Base-by-base conservation (phyloP, 305 asterid genomes). In the Solanum aculeatissimum region DNA sequence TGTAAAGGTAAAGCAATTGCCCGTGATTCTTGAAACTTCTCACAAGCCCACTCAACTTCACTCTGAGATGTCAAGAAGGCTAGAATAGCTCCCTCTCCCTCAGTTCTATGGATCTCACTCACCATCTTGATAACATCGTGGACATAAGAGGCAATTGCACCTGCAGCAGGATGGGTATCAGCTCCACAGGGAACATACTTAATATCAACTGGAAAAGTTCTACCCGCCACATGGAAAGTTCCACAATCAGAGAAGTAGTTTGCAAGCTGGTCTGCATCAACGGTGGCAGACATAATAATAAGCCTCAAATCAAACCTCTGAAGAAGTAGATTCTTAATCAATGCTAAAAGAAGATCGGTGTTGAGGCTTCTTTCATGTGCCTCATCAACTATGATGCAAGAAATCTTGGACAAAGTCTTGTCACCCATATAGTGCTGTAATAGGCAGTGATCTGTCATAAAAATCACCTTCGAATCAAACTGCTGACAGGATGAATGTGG, bases 321-420 rank as follows among this genome's bases (percentile, higher is more conserved):
- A 85, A 90, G 72, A 23, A 97, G 93, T 84, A 94, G 87, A 29
- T 90, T 91, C 93, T 93, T 95, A 68, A 95, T 85, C 91, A 94
- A 84, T 25, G 97, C 98, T 71, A 97, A 89, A 84, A 96, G 98
- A 86, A 96, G 97, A 91, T 97, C 99, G 13, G 98, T 95, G 87
- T 89, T 95, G 84, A 97, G 90, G 91, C 98, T 97, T 91, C 98
- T 93, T 91, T 97, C 99, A 88, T 97, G 98, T 81, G 98, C 99
- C 92, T 97, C 99, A 49, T 97, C 99, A 86, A 95, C 90, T 84
- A 97, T 87, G 87, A 97, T 91, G 91, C 98, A 97, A 32, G 98
- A 94, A 42, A 95, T 85, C 87, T 83, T 84, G 66, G 97, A 90
- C 57, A 97, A 86, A 68, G 87, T 85, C 86, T 86, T 88, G 87